Evolutionary conservation across 768 basidiomycete genomes (phyloP), one percentile per base, ranked within the genome.

Genomic region (Russula earlei): DNA sequence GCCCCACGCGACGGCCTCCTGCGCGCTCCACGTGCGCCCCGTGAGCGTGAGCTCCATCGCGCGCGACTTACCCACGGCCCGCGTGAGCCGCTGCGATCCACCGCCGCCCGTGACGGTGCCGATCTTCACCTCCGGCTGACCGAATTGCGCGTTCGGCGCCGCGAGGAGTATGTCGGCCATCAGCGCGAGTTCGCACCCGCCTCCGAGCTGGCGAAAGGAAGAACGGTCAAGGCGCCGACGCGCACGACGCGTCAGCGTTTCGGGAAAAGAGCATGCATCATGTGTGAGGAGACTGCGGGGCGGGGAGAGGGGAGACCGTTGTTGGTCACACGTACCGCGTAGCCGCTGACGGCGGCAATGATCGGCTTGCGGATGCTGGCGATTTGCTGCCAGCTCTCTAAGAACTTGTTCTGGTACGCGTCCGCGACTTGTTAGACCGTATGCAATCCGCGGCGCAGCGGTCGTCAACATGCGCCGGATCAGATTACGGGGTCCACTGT

Each of bases 101-200:
- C 94, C 95, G 9, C 87, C 91, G 3, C 94, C 94, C 15, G 94
- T 93, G 66, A 97, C 96, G 58, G 91, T 84, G 51, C 93, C 95
- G 29, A 97, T 78, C 66, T 89, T 93, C 70, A 99, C 92, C 69
- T 98, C 95, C 17, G 95, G 95, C 67, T 96, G 95, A 17, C 92
- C 92, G 63, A 99, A 96, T 63, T 83, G 83, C 17, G 95, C 95
- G 10, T 80, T 90, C 2, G 91, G 87, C 5, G 91, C 87, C 17
- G 85, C 91, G 47, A 96, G 82, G 66, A 97, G 85, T 69, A 98
- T 91, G 73, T 98, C 95, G 69, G 91, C 90, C 83, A 91, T 91
- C 61, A 98, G 80, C 5, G 95, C 95, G 22, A 99, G 82, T 69
- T 99, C 95, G 65, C 94, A 95, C 36, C 95, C 95, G 37, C 95